These are phyloP conservation scores for Lipomyces orientalis DNA, from an alignment of 805 yeast species.

Conservation along the genomic window DNA sequence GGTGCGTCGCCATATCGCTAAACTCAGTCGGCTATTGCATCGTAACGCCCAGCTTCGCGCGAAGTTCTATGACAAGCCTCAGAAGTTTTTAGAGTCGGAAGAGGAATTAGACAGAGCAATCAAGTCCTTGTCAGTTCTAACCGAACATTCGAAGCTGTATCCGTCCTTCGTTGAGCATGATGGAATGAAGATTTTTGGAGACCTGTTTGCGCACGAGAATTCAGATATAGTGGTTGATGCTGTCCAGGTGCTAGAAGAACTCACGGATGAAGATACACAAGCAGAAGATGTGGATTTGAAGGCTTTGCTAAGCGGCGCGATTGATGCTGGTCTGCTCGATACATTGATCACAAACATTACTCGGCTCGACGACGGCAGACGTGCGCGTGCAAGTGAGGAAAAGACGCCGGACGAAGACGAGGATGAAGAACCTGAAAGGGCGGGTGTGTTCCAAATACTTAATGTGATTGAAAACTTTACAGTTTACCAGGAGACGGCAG, in stretches of 20 bases:
- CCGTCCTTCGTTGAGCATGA: slow-evolving; percentile 29
- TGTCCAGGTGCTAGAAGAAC: slow-evolving; percentile 35
- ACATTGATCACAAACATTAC: slow-evolving; percentile 22
- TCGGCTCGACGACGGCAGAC: slow-evolving; percentile 28
- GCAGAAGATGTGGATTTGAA: slow-evolving; percentile 25
- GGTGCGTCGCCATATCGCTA: slow-evolving; percentile 25
- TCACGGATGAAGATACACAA: slow-evolving; percentile 35
- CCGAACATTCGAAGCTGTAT: slow-evolving; percentile 33
- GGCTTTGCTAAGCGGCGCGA: slow-evolving; percentile 19
- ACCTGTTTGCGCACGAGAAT: slow-evolving; percentile 35
- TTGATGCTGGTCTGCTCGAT: slow-evolving; percentile 25
- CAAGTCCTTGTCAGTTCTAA: slow-evolving; percentile 26
- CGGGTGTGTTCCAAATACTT: slow-evolving; percentile 34
- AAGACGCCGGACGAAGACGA: slow-evolving; percentile 10
- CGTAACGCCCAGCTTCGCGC: slow-evolving; percentile 37
- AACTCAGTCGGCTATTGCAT: slow-evolving; percentile 27
- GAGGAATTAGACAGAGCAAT: slow-evolving; percentile 34
- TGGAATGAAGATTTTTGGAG: slow-evolving; percentile 19
- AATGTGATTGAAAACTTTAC: slow-evolving; percentile 36
- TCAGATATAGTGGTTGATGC: slow-evolving; percentile 35
- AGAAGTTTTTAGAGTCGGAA: slow-evolving; percentile 39
- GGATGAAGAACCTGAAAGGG: slow-evolving; percentile 28
- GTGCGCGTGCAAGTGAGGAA: slow-evolving; percentile 17
- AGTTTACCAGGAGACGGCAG: slow-evolving; percentile 18
- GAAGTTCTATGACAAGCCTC: slow-evolving; percentile 32